Evolutionary conservation across 768 basidiomycete genomes (phyloP).

Genomic region (Xerocomellus chrysenteron): DNA sequence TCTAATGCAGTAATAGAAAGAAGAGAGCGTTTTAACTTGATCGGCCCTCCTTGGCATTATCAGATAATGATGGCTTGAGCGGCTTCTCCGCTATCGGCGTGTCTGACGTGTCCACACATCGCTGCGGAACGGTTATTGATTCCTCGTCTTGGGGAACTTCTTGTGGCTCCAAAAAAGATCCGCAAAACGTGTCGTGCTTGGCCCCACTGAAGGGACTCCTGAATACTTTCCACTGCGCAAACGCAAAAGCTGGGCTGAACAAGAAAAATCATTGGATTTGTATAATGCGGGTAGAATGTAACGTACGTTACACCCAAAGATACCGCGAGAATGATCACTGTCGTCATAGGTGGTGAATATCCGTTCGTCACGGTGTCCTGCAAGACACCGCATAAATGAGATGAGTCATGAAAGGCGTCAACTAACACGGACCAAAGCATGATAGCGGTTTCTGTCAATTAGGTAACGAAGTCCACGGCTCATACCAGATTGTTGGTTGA

Average conservation of each 20-base stretch:
- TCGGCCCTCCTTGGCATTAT: constrained; percentile 5
- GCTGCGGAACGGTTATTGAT: constrained; percentile 9
- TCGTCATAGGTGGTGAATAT: constrained; percentile 51
- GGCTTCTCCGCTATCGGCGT: constrained; percentile 22
- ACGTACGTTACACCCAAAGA: constrained; percentile 60
- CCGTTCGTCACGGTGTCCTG: constrained; percentile 49
- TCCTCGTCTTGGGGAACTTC: constrained; percentile 25
- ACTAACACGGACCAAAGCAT: constrained; percentile 45
- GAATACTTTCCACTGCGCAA: constrained; percentile 54
- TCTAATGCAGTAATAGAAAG: constrained; percentile 3
- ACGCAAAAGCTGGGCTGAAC: constrained; percentile 51
- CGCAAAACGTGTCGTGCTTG: constrained; percentile 18
- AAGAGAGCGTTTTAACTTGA: constrained; percentile 3
- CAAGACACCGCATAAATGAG: background rate
- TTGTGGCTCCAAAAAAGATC: constrained; percentile 27
- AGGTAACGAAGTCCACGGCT: constrained; percentile 62
- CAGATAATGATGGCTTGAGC: constrained; percentile 1
- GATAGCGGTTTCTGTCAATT: constrained; percentile 60
- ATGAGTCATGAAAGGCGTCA: background rate
- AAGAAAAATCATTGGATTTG: background rate
- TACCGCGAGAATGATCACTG: constrained; percentile 49
- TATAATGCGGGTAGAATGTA: background rate
- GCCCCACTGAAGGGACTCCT: constrained; percentile 45
- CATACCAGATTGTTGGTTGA: constrained; percentile 61
- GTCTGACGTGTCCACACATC: constrained; percentile 11